Evolutionary conservation across 106 monocot species (phyloP).

Genomic region (Agapanthus africanus): DNA sequence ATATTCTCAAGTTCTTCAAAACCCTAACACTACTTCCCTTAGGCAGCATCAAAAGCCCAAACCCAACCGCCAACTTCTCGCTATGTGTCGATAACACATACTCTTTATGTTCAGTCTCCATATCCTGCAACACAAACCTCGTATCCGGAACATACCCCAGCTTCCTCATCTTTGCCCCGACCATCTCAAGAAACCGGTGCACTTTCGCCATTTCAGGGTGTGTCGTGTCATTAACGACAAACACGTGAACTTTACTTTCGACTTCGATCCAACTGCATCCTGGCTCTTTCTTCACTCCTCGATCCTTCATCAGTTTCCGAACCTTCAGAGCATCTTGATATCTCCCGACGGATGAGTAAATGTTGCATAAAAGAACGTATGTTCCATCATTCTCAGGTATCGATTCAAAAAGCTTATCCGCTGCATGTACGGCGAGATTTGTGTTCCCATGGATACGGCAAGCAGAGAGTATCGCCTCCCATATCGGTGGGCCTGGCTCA

Average conservation of each 20-base stretch:
- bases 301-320: constrained; percentile 80
- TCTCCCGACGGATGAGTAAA: constrained; percentile 56
- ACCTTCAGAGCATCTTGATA: constrained; percentile 78
- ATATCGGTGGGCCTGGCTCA: constrained; percentile 56
- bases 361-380: constrained; percentile 74
- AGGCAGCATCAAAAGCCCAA: constrained; percentile 45
- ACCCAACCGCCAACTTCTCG: constrained; percentile 61
- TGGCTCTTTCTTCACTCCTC: constrained; percentile 74
- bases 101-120: constrained; percentile 51
- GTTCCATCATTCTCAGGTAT: constrained; percentile 70
- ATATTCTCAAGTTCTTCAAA: constrained; percentile 75
- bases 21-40: constrained; percentile 38
- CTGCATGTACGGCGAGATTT: constrained; percentile 64
- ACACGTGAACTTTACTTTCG: constrained; percentile 49
- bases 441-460: constrained; percentile 60
- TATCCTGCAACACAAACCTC: constrained; percentile 58
- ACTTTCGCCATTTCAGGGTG: constrained; percentile 39
- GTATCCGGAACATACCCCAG: constrained; percentile 70
- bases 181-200: constrained; percentile 30
- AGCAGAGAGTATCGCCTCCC: constrained; percentile 80
- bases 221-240: constrained; percentile 48
- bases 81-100: constrained; percentile 51
- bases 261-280: constrained; percentile 83
- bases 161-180: constrained; percentile 59
- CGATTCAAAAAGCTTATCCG: constrained; percentile 65